Conservation (phyloP, 805 yeast species). For the Wickerhamiella lipophila region DNA sequence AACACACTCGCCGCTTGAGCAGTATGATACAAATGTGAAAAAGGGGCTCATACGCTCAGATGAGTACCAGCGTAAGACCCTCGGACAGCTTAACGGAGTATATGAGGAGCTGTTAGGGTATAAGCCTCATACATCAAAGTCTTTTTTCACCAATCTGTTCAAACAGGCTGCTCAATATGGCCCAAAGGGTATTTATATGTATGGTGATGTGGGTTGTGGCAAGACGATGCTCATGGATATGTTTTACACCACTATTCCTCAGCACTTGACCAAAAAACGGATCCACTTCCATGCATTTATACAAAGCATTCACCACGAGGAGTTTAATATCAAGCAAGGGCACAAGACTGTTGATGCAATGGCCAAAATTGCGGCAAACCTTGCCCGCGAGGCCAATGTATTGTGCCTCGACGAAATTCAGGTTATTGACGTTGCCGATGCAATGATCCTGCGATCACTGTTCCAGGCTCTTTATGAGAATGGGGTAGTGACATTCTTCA, state of each 20-base stretch:
- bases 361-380: conserved; percentile 71
- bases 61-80: conserved; percentile 63
- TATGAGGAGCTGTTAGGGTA: conserved; percentile 45
- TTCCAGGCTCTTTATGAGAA: conserved; percentile 46
- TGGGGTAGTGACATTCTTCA: conserved; percentile 82
- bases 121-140: conserved; percentile 39
- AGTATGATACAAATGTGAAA: conserved; percentile 27
- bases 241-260: conserved; percentile 74
- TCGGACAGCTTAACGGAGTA: conserved; percentile 46
- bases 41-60: conserved; percentile 42
- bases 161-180: conserved; percentile 9
- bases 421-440: conserved; percentile 97
- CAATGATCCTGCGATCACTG: conserved; percentile 83
- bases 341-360: conserved; percentile 76
- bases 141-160: neutral
- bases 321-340: conserved; percentile 56
- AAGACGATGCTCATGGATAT: conserved; percentile 97
- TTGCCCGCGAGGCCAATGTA: conserved; percentile 62
- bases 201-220: conserved; percentile 98
- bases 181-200: conserved; percentile 79
- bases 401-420: conserved; percentile 95
- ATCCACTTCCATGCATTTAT: conserved; percentile 94
- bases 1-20: conserved; percentile 23
- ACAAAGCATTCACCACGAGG: conserved; percentile 82
- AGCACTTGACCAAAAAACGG: conserved; percentile 61